A percentile compares a stretch with the other conserved stretches of the same genome.
Conservation (phyloP, 495 filamentous ascomycete genomes). For the Daldinia vernicosa region DNA sequence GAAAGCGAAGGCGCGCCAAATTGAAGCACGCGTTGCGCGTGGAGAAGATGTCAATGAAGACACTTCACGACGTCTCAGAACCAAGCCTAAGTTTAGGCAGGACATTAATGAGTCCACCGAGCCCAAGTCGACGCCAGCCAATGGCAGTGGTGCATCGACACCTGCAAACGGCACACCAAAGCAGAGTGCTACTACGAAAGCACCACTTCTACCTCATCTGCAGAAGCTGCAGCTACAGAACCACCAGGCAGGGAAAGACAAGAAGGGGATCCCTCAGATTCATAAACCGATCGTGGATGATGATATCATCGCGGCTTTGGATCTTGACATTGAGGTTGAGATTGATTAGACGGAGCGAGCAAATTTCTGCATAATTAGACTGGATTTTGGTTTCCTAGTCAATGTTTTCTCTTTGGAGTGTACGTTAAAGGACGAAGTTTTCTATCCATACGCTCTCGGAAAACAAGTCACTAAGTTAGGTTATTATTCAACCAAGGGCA, state of each 20-base stretch:
- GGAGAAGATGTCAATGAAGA: slow-evolving; percentile 60
- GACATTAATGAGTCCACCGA: slow-evolving; percentile 56
- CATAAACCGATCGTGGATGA: slow-evolving; percentile 80
- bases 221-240: slow-evolving; percentile 64
- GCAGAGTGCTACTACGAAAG: slow-evolving; percentile 39
- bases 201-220: slow-evolving; percentile 53
- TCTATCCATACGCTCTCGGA: not conserved
- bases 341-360: slow-evolving; percentile 52
- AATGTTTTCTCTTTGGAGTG: not conserved
- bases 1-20: slow-evolving; percentile 67
- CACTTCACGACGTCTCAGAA: slow-evolving; percentile 69
- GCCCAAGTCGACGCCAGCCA: slow-evolving; percentile 55
- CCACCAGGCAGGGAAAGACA: slow-evolving; percentile 52
- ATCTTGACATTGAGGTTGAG: slow-evolving; percentile 83
- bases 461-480: not conserved
- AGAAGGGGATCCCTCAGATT: slow-evolving; percentile 70
- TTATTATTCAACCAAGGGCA: not conserved
- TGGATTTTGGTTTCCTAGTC: not conserved
- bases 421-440: not conserved
- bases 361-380: not conserved
- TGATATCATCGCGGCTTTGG: slow-evolving; percentile 82
- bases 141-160: slow-evolving; percentile 44
- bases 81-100: slow-evolving; percentile 68
- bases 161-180: slow-evolving; percentile 52
- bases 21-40: slow-evolving; percentile 61